These are phyloP conservation scores for Clonostachys solani DNA, from an alignment of 2,329 filamentous ascomycete genomes.

Conservation along the genomic window DNA sequence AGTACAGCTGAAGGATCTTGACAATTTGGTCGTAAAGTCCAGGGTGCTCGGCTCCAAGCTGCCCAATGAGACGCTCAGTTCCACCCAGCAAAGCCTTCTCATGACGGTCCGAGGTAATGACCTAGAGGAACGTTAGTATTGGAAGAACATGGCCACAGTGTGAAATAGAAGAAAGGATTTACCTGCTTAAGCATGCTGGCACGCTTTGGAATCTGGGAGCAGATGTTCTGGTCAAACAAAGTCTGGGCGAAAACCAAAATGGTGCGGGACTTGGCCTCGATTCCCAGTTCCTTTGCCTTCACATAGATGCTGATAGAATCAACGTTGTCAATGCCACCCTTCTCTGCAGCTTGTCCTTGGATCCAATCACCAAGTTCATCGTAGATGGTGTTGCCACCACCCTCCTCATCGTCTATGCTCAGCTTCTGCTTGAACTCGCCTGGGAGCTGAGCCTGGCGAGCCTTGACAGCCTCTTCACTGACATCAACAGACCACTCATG, in stretches of 20 bases:
- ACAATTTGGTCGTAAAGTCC: slow-evolving; percentile 73
- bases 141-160: slow-evolving; percentile 10
- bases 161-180: slow-evolving; percentile 19
- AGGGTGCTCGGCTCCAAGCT: slow-evolving; percentile 69
- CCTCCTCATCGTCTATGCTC: slow-evolving; percentile 76
- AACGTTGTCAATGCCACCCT: slow-evolving; percentile 73
- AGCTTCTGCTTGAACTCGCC: slow-evolving; percentile 91
- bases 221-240: slow-evolving; percentile 86
- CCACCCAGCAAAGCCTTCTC: slow-evolving; percentile 94
- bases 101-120: slow-evolving; percentile 87
- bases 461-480: slow-evolving; percentile 91
- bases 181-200: slow-evolving; percentile 86
- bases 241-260: slow-evolving; percentile 89
- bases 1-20: slow-evolving; percentile 84
- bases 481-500: slow-evolving; percentile 96
- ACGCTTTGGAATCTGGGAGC: slow-evolving; percentile 81
- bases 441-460: slow-evolving; percentile 89
- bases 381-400: slow-evolving; percentile 71
- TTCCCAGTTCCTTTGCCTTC: slow-evolving; percentile 94
- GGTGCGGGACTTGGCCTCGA: slow-evolving; percentile 92
- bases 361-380: slow-evolving; percentile 95
- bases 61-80: slow-evolving; percentile 82
- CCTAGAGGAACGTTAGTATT: slow-evolving; percentile 33
- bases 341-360: slow-evolving; percentile 63
- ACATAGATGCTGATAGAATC: slow-evolving; percentile 89